Base-by-base conservation (phyloP, 495 filamentous ascomycete genomes). In the Penicillium riverlandense region DNA sequence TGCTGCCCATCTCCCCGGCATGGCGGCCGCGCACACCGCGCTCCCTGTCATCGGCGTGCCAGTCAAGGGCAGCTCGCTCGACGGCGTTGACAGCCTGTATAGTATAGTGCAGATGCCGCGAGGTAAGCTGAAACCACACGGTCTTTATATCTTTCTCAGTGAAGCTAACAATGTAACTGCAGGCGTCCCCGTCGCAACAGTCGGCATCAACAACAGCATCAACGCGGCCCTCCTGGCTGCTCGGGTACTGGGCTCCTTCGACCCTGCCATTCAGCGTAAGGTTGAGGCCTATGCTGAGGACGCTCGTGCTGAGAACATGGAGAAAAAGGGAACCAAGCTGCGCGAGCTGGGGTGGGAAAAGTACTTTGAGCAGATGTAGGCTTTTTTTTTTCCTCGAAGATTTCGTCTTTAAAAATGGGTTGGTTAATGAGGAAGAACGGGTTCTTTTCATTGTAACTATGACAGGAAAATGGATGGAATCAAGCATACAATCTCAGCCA, bases 81-180 rank as follows among this genome's bases (percentile, higher is more conserved):
- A 95, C 62, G 91, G 94, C 29, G 75, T 91, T 44, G 94, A 98
- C 59, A 91, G 86, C 57, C 61, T 97, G 53, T 76, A 87, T 52
- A 90, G 84, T 50, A 96, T 95, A 56, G 85, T 90, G 8, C 90
- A 96, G 64, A 96, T 98, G 94, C 92, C 91, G 35, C 59, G 79
- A 66, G 60, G 77, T 80, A 60, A 48, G 50, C 57, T 38, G 10
- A 43, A 35, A 28, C 32, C 38, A 11, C 40, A 30, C 37, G 10
- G 12, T 4, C 22, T 22, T 22, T 22, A 22, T 22, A 6, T 22
- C 4, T 22, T 22, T 6, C 22, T 22, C 22, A 4, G 22, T 22
- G 6, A 22, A 6, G 22, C 4, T 22, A 22, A 22, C 22, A 22
- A 6, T 22, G 3, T 2, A 22, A 22, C 22, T 22, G 63, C 67